Conservation (phyloP, 2,329 filamentous ascomycete species). For the Diplodia corticola region DNA sequence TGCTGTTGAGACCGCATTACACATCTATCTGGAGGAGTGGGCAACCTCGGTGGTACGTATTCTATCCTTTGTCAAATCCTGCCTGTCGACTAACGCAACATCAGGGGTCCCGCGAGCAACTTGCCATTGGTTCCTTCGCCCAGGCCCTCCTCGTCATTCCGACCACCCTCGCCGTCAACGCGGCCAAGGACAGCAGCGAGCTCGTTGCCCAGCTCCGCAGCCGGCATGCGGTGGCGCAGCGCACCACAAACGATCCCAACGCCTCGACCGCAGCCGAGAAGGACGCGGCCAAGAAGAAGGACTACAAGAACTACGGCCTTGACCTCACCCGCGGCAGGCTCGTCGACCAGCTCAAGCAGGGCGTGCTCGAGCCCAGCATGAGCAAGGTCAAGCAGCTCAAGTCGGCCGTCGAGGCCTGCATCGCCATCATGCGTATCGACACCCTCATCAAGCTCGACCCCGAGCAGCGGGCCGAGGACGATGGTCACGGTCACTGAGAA, state of each 20-base stretch:
- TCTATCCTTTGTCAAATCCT: neutral
- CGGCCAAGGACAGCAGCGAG: constrained; percentile 93
- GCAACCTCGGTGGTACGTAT: constrained; percentile 81
- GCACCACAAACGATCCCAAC: constrained; percentile 72
- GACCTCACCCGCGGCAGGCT: constrained; percentile 88
- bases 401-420: constrained; percentile 96
- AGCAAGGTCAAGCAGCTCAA: constrained; percentile 98
- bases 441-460: constrained; percentile 98
- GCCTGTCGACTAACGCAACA: neutral
- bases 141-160: constrained; percentile 92
- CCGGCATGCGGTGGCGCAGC: constrained; percentile 90
- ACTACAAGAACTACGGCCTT: constrained; percentile 97
- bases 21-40: constrained; percentile 99
- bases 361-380: constrained; percentile 94
- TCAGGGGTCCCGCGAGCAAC: constrained; percentile 85
- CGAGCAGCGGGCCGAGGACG: constrained; percentile 74
- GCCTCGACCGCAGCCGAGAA: constrained; percentile 73
- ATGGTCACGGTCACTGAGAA: constrained; percentile 76
- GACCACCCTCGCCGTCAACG: constrained; percentile 95
- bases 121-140: constrained; percentile 96
- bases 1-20: constrained; percentile 95
- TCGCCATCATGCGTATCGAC: constrained; percentile 99
- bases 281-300: constrained; percentile 87
- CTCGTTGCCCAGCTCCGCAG: constrained; percentile 94
- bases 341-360: constrained; percentile 89